Evolutionary conservation across 1,284 basidiomycete genomes (phyloP).

Genomic region (Porogramme epimiltina): DNA sequence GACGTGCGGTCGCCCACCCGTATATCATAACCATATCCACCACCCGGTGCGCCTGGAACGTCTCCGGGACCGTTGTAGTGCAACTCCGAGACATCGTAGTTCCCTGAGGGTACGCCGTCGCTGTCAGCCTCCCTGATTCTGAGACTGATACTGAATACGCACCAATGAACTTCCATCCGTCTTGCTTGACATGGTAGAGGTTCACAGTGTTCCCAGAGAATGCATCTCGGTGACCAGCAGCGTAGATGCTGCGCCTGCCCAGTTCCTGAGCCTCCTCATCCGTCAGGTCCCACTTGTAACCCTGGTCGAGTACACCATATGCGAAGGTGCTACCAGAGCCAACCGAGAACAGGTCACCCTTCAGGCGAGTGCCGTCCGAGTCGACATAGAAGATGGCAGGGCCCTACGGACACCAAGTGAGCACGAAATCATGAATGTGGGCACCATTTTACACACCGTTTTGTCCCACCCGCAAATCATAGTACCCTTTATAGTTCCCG

Average conservation of each 20-base stretch:
- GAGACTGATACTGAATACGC: slow-evolving; percentile 28
- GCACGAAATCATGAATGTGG: not conserved
- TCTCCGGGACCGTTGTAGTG: slow-evolving; percentile 83
- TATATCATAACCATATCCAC: slow-evolving; percentile 79
- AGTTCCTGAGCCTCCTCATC: slow-evolving; percentile 96
- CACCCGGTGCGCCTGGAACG: slow-evolving; percentile 60
- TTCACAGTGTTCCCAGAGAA: slow-evolving; percentile 98
- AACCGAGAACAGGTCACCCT: slow-evolving; percentile 97
- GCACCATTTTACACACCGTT: slow-evolving; percentile 61
- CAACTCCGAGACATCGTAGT: slow-evolving; percentile 79
- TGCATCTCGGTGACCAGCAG: slow-evolving; percentile 96
- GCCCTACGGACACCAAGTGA: slow-evolving; percentile 55
- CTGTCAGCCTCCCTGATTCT: not conserved
- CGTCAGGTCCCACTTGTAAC: slow-evolving; percentile 91
- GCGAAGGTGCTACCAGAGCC: slow-evolving; percentile 98
- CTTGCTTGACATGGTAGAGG: slow-evolving; percentile 93
- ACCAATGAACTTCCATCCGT: slow-evolving; percentile 95
- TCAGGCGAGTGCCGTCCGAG: slow-evolving; percentile 93
- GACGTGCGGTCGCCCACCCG: slow-evolving; percentile 47
- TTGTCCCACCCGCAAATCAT: slow-evolving; percentile 99
- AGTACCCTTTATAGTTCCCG: slow-evolving; percentile 81
- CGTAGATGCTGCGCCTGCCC: slow-evolving; percentile 93
- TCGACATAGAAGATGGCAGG: slow-evolving; percentile 99
- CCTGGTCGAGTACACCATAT: slow-evolving; percentile 98
- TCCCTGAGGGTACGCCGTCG: slow-evolving; percentile 49